Base-by-base conservation (phyloP, 2,329 filamentous ascomycete species). In the Fusarium transvaalense region DNA sequence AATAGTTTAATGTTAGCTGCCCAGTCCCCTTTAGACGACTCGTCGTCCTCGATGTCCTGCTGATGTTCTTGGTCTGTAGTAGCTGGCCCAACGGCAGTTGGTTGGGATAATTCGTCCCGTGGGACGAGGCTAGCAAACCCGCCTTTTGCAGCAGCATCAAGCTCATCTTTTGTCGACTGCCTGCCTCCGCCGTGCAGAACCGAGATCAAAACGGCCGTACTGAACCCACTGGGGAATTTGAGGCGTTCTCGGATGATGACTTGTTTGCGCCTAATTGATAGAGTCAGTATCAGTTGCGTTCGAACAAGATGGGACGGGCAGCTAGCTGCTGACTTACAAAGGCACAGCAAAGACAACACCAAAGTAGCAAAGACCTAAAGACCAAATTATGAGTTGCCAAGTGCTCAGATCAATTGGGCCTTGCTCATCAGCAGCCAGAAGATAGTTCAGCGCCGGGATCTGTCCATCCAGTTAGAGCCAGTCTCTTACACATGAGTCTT, bases 271-370 rank as follows among this genome's bases (percentile, higher is more conserved):
- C 85, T 87, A 27, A 17, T 50, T 12, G 23, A 38, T 25, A 25
- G 17, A 25, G 23, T 42, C 23, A 42, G 25, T 21, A 39, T 67
- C 39, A 68, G 38, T 21, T 63, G 53, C 19, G 19, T 35, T 25
- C 27, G 17, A 17, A 21, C 23, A 47, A 32, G n/a, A 17, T n/a
- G 35, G 12, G n/a, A 23, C n/a, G 2, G 15, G 29, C 37, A 17
- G 29, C 14, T 6, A n/a, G 27, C 23, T 21, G 25, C 23, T 42
- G 31, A 53, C 82, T 79, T 77, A 78, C 84, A 98, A 77, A 1
- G 96, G 96, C 15, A 99, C 95, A 1, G 94, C 96, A 81, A 99
- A 98, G 2, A 98, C 91, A 2, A 98, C 96, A 0, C 96, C 96
- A 76, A 99, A 99, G 75, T 98, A 95, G 77, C 94, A 97, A 17